phyloP scores from a whole-genome alignment of 768 basidiomycete genomes.

The Antrodiella citrinella region DNA sequence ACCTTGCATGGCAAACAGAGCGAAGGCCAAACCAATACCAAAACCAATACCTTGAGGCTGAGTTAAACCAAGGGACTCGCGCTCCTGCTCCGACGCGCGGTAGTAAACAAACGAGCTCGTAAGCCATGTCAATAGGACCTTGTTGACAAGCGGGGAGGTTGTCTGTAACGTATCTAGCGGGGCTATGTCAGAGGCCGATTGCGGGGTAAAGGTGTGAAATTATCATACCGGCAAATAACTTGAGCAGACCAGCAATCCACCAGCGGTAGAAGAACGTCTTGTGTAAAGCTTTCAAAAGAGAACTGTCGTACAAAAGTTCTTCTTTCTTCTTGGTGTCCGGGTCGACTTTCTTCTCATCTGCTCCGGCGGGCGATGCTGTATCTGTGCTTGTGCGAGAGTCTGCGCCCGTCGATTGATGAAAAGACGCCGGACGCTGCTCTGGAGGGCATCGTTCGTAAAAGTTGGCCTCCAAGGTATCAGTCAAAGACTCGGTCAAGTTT shows the following conservation, averaged over 20 bases:
- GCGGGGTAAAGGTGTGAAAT: background rate
- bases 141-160: constrained; percentile 48
- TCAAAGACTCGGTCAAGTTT: constrained; percentile 29
- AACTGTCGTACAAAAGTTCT: constrained; percentile 45
- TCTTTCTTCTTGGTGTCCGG: constrained; percentile 5
- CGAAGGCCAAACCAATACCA: constrained; percentile 53
- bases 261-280: constrained; percentile 38
- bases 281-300: constrained; percentile 40
- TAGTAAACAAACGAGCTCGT: constrained; percentile 37
- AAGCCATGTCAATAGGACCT: constrained; percentile 53
- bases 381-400: constrained; percentile 11
- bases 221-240: constrained; percentile 29
- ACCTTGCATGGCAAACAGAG: constrained; percentile 57
- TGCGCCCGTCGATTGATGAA: constrained; percentile 3
- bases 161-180: constrained; percentile 40
- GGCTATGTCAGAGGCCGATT: too few species aligned
- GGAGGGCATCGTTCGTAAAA: constrained; percentile 46
- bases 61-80: constrained; percentile 24
- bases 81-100: constrained; percentile 29
- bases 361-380: too few species aligned
- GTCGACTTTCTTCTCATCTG: background rate
- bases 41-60: constrained; percentile 46
- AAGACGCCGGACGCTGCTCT: constrained; percentile 32
- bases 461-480: constrained; percentile 34
- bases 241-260: constrained; percentile 40